Base-by-base conservation (phyloP, 1,139 yeast species). In the Zhuliangozyma blackwelliae region DNA sequence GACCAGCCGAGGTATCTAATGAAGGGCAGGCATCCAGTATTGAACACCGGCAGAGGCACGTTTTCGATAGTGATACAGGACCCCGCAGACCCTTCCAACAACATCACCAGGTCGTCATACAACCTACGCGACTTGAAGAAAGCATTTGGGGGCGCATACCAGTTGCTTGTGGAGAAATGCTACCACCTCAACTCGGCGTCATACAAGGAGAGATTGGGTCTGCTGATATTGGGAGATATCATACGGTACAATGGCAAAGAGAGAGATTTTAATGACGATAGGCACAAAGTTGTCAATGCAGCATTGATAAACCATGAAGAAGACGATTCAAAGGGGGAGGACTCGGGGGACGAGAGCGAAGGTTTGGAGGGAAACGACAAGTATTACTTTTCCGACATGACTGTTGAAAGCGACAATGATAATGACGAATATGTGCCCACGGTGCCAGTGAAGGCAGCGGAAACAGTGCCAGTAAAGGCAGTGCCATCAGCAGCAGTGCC, bases 121-220 rank as follows among this genome's bases (percentile, higher is more conserved):
- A 89, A 90, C 54, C 65, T 88, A 28, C 65, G 90, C 32, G 90
- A 83, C 47, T 74, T 92, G 43, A 86, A 85, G 51, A 82, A 87
- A 49, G 88, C 97, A 0, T 89, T 92, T 65, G 83, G 85, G 9
- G 97, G 96, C 25, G 98, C 97, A 0, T 90, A 75, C 58, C 96
- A 88, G 52, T 58, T 89, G 35, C 63, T 92, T 29, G 77, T 82
- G 1, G 84, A 82, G 50, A 77, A 78, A 48, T 85, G 95, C 52
- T 85, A 80, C 55, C 65, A 62, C 31, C 59, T 77, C 47, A 59
- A 74, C 46, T 52, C 63, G n/a, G 79, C 88, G 1, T 68, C 87
- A 0, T 83, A 81, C 55, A 83, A 76, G 51, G 73, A 77, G 31
- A 64, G 96, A 40, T 51, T 82, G 9, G 92, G 92, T 0, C 77